Base-by-base conservation (phyloP, 345 rosid species). In the Eucalyptus marginata region DNA sequence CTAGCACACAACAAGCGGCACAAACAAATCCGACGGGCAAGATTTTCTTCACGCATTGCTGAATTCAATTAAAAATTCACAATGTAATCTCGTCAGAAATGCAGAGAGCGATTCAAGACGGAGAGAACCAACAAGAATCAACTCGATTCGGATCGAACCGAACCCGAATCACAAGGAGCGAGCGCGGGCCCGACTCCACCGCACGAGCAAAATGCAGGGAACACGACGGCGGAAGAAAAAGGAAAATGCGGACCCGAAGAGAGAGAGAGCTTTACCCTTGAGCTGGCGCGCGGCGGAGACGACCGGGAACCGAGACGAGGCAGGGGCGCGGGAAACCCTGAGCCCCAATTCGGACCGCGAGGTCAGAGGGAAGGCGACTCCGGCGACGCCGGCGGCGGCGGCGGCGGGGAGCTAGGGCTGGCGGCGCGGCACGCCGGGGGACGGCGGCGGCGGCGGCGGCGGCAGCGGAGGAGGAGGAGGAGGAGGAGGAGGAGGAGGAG, bases 231-330 rank as follows among this genome's bases (percentile, higher is more conserved):
- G n/a, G n/a, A n/a, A n/a, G n/a, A n/a, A n/a, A n/a, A n/a, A n/a
- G n/a, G n/a, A n/a, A n/a, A n/a, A n/a, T n/a, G n/a, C n/a, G n/a
- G 25, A 36, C 29, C 20, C 44, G 18, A 31, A 76, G 44, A 71
- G n/a, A 71, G 46, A 29, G 68, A 62, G 68, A 13, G 68, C 33
- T 6, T 56, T 17, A 88, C 89, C 89, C 86, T 49, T 81, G 80
- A 56, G 80, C 51, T 56, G 89, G 76, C 87, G 54, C 36, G 88
- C 40, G 49, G 88, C 15, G 87, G 33, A 31, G 76, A 68, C 44
- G 86, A 12, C 79, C 10, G 49, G 46, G 29, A 18, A 86, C 24
- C 58, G 76, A 36, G 44, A 50, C 6, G 54, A 86, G 10, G 80
- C 47, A 81, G 87, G 56, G 58, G 89, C 87, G 33, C 46, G 11